Conservation (phyloP, 2,329 filamentous ascomycete species). For the Epichloe bromicola region DNA sequence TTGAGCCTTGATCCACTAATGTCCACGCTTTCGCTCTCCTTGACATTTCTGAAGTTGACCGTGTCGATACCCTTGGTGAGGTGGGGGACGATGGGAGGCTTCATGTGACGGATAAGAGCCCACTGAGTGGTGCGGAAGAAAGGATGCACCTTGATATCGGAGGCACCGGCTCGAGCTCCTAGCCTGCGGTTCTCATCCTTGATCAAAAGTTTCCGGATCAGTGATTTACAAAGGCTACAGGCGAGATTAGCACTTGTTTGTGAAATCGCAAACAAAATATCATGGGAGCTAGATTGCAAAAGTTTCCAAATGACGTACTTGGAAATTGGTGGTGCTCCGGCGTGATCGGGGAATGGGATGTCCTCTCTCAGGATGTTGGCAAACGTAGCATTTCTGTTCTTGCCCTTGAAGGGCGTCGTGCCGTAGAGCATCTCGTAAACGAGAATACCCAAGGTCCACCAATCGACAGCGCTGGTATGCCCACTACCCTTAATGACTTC, state of each 20-base stretch:
- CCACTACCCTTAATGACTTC: constrained; percentile 98
- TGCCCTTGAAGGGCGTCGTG: constrained; percentile 97
- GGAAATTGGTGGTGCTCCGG: constrained; percentile 71
- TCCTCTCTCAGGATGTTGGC: constrained; percentile 94
- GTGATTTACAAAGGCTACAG: constrained; percentile 80
- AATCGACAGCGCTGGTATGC: constrained; percentile 95
- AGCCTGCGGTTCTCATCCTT: constrained; percentile 93
- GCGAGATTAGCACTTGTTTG: background rate
- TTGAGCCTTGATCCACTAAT: constrained; percentile 54
- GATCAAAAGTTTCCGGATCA: constrained; percentile 93
- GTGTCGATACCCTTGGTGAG: constrained; percentile 86
- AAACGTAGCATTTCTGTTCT: constrained; percentile 96
- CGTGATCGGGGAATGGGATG: constrained; percentile 86
- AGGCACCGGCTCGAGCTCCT: constrained; percentile 86
- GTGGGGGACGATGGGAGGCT: constrained; percentile 94
- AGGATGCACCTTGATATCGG: constrained; percentile 88
- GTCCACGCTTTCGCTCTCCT: constrained; percentile 92
- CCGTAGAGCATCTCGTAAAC: constrained; percentile 99
- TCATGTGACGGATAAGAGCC: constrained; percentile 95
- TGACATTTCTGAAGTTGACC: constrained; percentile 94
- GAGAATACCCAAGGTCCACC: constrained; percentile 96
- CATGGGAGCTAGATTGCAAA: too few species aligned
- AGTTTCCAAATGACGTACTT: constrained; percentile 50
- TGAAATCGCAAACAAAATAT: background rate
- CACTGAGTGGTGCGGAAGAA: constrained; percentile 96